Percentiles rank a stretch among this genome's conserved stretches.
Evolutionary conservation across 2,329 filamentous ascomycete genomes (phyloP).

Genomic region (Fusarium palustre): DNA sequence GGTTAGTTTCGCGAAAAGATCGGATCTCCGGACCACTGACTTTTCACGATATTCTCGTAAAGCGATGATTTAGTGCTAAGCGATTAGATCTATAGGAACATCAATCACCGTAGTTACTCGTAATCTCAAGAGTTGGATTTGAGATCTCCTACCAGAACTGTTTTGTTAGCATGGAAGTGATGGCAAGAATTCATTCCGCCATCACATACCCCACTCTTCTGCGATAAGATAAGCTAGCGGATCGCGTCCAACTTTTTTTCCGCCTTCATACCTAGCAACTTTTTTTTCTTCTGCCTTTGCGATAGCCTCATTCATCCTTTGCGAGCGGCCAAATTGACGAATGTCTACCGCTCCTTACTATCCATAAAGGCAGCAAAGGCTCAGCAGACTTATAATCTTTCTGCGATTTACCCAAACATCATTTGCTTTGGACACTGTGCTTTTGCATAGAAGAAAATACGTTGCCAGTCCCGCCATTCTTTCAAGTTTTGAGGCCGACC

Average conservation of each 20-base stretch:
- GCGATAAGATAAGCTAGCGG: slow-evolving; percentile 24
- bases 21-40: neutral
- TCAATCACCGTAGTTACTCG: neutral
- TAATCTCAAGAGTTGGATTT: neutral
- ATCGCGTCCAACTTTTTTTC: slow-evolving; percentile 46
- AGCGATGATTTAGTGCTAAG: neutral
- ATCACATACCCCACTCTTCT: neutral
- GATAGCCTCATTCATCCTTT: slow-evolving; percentile 48
- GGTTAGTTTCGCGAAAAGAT: slow-evolving; percentile 5
- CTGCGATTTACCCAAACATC: neutral
- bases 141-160: neutral
- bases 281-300: slow-evolving; percentile 44
- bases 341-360: slow-evolving; percentile 29
- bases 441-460: neutral
- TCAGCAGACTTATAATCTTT: neutral
- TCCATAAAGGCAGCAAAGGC: slow-evolving; percentile 18
- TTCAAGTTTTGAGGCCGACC: slow-evolving; percentile 14
- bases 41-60: neutral
- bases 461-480: slow-evolving; percentile 3
- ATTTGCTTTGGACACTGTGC: slow-evolving; percentile 5
- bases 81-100: neutral
- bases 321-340: slow-evolving; percentile 38
- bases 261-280: slow-evolving; percentile 5
- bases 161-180: neutral
- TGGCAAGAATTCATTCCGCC: slow-evolving; percentile 4